phyloP scores from a whole-genome alignment of 768 basidiomycete genomes.

The Auricularia sp. region DNA sequence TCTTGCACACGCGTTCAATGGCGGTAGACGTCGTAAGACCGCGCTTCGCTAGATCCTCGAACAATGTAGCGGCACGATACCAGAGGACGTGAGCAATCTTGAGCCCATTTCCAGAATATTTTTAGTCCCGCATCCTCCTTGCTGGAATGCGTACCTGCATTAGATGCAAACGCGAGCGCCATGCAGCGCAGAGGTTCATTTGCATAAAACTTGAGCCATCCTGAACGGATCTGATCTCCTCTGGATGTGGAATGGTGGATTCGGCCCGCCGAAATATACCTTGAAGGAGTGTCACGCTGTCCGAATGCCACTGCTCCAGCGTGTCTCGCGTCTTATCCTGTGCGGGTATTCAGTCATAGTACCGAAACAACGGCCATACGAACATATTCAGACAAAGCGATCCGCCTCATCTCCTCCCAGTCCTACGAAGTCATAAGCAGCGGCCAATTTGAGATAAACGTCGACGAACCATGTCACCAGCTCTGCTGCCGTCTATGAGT shows the following conservation, averaged over 20 bases:
- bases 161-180: conserved; percentile 4
- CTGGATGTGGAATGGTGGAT: not conserved
- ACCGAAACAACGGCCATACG: not conserved
- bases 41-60: conserved; percentile 2
- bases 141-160: not conserved
- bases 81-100: conserved; percentile 3
- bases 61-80: conserved; percentile 2
- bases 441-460: not conserved
- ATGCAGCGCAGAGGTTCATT: not conserved
- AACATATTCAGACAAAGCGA: conserved; percentile 4
- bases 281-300: not conserved
- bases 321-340: conserved; percentile 6
- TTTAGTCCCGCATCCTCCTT: not conserved
- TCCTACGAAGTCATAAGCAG: not conserved
- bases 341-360: not conserved
- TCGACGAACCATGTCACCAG: not conserved
- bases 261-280: conserved; percentile 2
- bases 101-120: not conserved
- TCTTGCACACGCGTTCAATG: not conserved
- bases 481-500: no score
- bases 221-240: not conserved
- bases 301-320: conserved; percentile 6
- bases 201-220: not conserved
- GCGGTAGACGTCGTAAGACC: conserved; percentile 1
- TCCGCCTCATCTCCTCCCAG: conserved; percentile 4